Evolutionary conservation across 495 filamentous ascomycete genomes (phyloP), one percentile per base, ranked within the genome.

Genomic region (Trichoderma parareesei): DNA sequence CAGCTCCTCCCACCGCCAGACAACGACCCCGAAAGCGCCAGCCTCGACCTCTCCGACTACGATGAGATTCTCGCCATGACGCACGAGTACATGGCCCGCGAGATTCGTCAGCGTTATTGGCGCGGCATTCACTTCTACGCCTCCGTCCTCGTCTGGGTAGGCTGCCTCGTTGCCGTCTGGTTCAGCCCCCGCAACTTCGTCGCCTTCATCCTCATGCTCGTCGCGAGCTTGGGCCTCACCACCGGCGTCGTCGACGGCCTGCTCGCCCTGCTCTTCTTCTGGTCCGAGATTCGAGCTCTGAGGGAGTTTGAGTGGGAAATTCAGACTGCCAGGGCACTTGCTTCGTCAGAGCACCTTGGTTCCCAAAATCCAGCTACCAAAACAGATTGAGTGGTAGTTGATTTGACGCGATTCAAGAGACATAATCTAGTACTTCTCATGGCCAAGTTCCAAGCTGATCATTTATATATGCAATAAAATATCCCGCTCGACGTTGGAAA

Each of bases 301-400:
- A 88, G 86, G 69, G 94, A 98, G 77, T 98, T 97, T 76, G 87
- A 94, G 70, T 96, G 92, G 88, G 95, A 98, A 78, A 87, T 98
- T 14, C 75, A 76, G 61, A 94, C 89, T 76, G 88, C 88, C 42
- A 85, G 75, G 59, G 71, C 72, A 9, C 64, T 64, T 11, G 69
- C 69, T 27, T 71, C 68, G 18, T 75, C 71, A 5, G 71, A 66
- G 35, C 64, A 65, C 27, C 0, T 27, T 2, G 27, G 27, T 27
- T 27, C 27, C 27, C 27, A 27, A 27, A 2, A 27, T 27, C 27
- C 27, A 13, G 66, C 38, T 0, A 41, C 60, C 2, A 14, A 48
- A 48, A 7, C 38, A 3, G 5, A 16, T 14, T 10, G n/a, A n/a
- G 38, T 14, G 2, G 18, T n/a, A 38, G 37, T 16, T 13, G 11